These are phyloP conservation scores for Paraglomus occultum DNA, from an alignment of 192 early-diverging fungal species.

Conservation along the genomic window DNA sequence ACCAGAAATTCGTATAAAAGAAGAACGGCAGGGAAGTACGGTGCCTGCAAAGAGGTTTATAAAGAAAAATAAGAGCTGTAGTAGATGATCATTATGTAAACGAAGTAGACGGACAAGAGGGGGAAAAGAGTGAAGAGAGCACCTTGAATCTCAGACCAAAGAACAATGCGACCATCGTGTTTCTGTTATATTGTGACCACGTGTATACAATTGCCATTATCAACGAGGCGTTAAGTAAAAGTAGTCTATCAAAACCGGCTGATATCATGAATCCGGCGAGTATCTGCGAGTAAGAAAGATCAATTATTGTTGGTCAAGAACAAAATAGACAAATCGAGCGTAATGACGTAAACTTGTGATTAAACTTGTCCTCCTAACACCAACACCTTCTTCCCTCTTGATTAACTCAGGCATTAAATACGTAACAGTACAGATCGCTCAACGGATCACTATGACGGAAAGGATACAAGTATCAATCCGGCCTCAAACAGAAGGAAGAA, in stretches of 20 bases:
- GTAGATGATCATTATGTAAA: neutral
- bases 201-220: constrained; percentile 67
- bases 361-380: too few species aligned
- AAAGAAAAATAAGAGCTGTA: neutral
- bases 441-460: constrained; percentile 22
- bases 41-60: constrained; percentile 41
- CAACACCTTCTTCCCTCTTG: too few species aligned
- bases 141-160: constrained; percentile 74
- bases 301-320: neutral
- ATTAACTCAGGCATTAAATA: too few species aligned
- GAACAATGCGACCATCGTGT: constrained; percentile 61
- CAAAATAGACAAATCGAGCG: too few species aligned
- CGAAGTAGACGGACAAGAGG: neutral
- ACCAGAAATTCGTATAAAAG: constrained; percentile 54
- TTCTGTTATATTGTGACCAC: constrained; percentile 67
- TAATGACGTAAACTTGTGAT: too few species aligned
- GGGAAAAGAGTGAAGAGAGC: neutral
- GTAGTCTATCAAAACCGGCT: neutral
- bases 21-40: constrained; percentile 77
- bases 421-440: too few species aligned
- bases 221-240: constrained; percentile 51
- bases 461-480: constrained; percentile 36
- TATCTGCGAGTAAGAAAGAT: constrained; percentile 4
- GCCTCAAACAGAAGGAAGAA: constrained; percentile 64
- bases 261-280: neutral